Evolutionary conservation across 108 stramenopile species (phyloP), one percentile per base, ranked within the genome.

Genomic region (Epithemia pelagica): DNA sequence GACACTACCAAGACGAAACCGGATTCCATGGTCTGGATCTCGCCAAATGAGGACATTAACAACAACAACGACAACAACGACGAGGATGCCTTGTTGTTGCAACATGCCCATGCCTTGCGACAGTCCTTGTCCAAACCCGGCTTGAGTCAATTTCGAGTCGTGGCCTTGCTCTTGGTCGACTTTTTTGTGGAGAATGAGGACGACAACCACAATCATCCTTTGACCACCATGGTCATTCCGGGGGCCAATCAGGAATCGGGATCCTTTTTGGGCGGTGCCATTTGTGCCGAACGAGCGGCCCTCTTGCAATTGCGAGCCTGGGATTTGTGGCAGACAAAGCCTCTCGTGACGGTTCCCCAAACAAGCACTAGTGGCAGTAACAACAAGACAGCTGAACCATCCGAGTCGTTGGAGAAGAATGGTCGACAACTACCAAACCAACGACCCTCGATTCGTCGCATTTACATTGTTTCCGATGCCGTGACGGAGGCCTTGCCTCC

Each of bases 281-380:
- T 95, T 56, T 93, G 95, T 63, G 95, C 95, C n/a, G 95, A 96
- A 74, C 84, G 95, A 46, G 78, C 90, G 5, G 92, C 91, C 0
- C 64, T 91, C 56, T 77, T 89, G 58, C 87, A 88, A 70, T 63
- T 46, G 37, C 37, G 37, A 15, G 37, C 37, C 64, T 92, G 7
- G 75, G 84, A 64, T 87, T 84, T 32, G 62, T 87, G 21, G 86
- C 86, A 55, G 37, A 5, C 5, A 15, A 5, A 46, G 37, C 37
- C 79, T 57, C 69, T 77, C 27, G 66, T 80, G 62, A 58, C 68
- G 52, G 0, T 24, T 72, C 1, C 68, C 67, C 46, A 77, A 72
- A 57, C 20, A 71, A n/a, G n/a, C n/a, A n/a, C n/a, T n/a, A n/a
- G n/a, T n/a, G n/a, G n/a, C n/a, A n/a, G n/a, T n/a, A n/a, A n/a